These are phyloP conservation scores for Populus trichocarpa DNA, from an alignment of 441 rosid genomes.

Conservation along the genomic window DNA sequence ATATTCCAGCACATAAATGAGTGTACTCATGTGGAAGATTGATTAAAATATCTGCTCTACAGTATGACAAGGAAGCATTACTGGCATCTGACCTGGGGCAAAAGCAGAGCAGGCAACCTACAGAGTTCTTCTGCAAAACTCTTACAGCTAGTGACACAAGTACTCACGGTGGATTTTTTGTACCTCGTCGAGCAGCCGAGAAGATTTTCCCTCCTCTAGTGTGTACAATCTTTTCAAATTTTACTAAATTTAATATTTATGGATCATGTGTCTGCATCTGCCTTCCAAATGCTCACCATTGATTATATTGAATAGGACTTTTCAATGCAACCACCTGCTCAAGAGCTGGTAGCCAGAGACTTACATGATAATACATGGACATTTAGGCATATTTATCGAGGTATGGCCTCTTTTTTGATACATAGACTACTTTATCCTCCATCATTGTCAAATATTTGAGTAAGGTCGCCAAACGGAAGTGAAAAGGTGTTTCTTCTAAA, in stretches of 20 bases:
- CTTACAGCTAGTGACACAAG: too few species aligned
- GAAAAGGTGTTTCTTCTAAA: not conserved
- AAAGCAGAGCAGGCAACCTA: constrained; percentile 71
- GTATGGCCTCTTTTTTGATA: constrained; percentile 27
- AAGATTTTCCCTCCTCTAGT: too few species aligned
- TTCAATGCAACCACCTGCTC: constrained; percentile 93
- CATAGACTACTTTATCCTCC: not conserved
- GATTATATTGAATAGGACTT: constrained; percentile 52
- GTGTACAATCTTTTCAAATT: too few species aligned
- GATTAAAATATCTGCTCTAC: constrained; percentile 19
- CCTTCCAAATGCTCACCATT: constrained; percentile 23
- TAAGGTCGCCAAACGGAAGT: not conserved
- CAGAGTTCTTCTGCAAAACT: constrained; percentile 94
- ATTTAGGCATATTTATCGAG: constrained; percentile 93
- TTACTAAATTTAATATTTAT: not conserved
- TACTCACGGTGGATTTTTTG: too few species aligned
- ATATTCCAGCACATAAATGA: not conserved
- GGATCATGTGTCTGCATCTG: not conserved
- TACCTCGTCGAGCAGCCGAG: too few species aligned
- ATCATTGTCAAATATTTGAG: not conserved
- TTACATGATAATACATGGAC: constrained; percentile 87
- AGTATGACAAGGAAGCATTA: constrained; percentile 86
- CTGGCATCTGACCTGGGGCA: constrained; percentile 79
- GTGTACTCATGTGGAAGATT: constrained; percentile 5
- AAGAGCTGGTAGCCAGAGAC: constrained; percentile 81